Evolutionary conservation across 257 asterid species (phyloP), one percentile per base, ranked within the genome.

Genomic region (Lantana camara): DNA sequence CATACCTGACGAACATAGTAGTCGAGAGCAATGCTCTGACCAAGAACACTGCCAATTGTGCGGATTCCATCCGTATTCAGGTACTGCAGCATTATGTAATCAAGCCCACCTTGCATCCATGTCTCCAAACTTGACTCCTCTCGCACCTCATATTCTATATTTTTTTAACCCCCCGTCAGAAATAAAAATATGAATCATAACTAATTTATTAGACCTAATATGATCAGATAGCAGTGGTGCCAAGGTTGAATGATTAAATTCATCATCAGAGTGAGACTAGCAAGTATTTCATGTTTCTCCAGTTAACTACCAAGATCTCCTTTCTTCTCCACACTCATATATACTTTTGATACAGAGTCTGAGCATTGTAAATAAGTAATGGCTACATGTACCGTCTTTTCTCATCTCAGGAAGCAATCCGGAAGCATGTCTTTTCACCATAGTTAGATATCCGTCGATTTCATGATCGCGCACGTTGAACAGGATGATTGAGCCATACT

Each of bases 21-120:
- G 73, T 93, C 97, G 70, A 93, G 99, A 75, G 97, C 99, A 80
- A 90, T 87, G 80, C 99, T 90, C 71, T 93, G 99, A 63, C 97
- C 99, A 72, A 93, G 97, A 79, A 93, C 97, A 75, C 97, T 85
- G 56, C 96, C 99, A 68, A 93, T 87, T 63, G 90, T 87, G 24
- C 97, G 91, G 79, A 93, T 93, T 22, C 96, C 99, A 63, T 93
- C 97, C 42, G 56, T 79, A 63, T 82, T 77, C 60, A 90, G 77
- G 78, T 85, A 82, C 70, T 93, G 96, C 77, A 93, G 77, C 83
- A 80, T 76, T 72, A 93, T 93, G 85, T 87, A 82, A 73, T 90
- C 99, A 57, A 93, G 85, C 49, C 99, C 99, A 71, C 97, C 95
- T 83, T 81, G 83, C 99, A 93, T 93, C 99, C 97, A 93, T 35